Percentiles rank a stretch among this genome's conserved stretches.
phyloP scores from a whole-genome alignment of 2,329 filamentous ascomycete species.

The Aspergillus vadensis region DNA sequence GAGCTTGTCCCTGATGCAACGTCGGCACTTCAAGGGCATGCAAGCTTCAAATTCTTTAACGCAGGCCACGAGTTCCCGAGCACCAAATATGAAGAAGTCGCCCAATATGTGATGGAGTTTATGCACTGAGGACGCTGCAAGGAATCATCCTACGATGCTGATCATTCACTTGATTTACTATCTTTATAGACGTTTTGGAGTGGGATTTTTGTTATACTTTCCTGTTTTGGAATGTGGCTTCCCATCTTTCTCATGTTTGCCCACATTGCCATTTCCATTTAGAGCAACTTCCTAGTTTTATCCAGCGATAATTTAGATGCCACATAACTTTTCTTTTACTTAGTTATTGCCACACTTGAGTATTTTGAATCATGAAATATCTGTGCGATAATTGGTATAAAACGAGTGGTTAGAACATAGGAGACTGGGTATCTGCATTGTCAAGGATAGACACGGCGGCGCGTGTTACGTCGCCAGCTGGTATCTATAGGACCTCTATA shows the following conservation, averaged over 20 bases:
- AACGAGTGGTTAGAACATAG: not conserved
- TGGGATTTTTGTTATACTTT: not conserved
- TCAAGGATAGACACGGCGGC: not conserved
- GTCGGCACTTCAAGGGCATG: constrained; percentile 59
- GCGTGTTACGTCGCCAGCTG: not conserved
- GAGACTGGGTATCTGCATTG: not conserved
- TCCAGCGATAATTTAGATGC: not conserved
- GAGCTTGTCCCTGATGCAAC: constrained; percentile 66
- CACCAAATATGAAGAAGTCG: constrained; percentile 61
- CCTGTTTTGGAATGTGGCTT: not conserved
- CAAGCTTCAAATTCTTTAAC: constrained; percentile 59
- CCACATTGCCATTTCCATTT: not conserved
- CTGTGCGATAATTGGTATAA: not conserved
- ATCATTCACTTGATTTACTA: too few species aligned
- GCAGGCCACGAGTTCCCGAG: constrained; percentile 73
- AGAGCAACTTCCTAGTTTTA: not conserved
- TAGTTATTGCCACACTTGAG: too few species aligned
- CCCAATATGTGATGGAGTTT: constrained; percentile 51
- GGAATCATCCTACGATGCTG: too few species aligned
- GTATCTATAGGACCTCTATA: not conserved
- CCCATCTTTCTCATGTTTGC: not conserved
- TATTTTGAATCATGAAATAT: not conserved
- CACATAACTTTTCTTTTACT: too few species aligned
- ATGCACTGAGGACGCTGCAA: constrained; percentile 16
- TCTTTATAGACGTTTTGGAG: not conserved